Conservation (phyloP, 2,329 filamentous ascomycete genomes). For the Cladobotryum mycophilum region DNA sequence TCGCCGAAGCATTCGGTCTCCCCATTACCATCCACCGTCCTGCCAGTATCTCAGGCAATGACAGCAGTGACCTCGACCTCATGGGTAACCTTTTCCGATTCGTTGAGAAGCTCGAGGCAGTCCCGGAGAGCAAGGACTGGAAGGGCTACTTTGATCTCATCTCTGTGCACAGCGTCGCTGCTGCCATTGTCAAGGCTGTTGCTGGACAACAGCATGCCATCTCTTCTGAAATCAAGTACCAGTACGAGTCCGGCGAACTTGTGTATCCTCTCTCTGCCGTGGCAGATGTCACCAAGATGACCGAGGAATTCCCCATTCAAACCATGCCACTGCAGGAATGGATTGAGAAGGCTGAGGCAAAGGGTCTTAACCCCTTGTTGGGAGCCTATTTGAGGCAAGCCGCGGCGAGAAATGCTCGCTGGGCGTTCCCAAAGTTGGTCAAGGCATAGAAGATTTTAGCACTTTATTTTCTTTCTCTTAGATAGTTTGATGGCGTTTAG, state of each 20-base stretch:
- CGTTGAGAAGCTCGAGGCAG: not conserved
- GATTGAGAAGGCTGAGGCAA: not conserved
- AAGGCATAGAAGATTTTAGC: not conserved
- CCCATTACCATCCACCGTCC: slow-evolving; percentile 25
- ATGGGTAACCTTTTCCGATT: slow-evolving; percentile 12
- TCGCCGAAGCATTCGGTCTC: slow-evolving; percentile 7
- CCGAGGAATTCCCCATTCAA: not conserved
- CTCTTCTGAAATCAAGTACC: not conserved
- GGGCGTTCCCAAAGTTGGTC: not conserved
- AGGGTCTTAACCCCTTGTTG: not conserved
- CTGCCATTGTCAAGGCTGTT: not conserved
- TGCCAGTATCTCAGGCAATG: slow-evolving; percentile 11
- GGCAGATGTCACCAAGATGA: not conserved
- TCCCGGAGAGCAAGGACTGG: not conserved
- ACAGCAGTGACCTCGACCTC: slow-evolving; percentile 11
- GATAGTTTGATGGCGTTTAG: too few relatives aligned
- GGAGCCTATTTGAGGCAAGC: not conserved
- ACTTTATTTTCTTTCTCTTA: too few relatives aligned
- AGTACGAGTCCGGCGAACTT: not conserved
- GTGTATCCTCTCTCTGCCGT: not conserved
- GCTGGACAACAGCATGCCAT: not conserved
- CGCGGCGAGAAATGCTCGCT: not conserved
- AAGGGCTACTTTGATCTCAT: not conserved
- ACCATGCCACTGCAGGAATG: not conserved
- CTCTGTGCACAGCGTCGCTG: not conserved